These are phyloP conservation scores for Fusarium hainanense DNA, from an alignment of 2,329 filamentous ascomycete genomes.

Conservation along the genomic window DNA sequence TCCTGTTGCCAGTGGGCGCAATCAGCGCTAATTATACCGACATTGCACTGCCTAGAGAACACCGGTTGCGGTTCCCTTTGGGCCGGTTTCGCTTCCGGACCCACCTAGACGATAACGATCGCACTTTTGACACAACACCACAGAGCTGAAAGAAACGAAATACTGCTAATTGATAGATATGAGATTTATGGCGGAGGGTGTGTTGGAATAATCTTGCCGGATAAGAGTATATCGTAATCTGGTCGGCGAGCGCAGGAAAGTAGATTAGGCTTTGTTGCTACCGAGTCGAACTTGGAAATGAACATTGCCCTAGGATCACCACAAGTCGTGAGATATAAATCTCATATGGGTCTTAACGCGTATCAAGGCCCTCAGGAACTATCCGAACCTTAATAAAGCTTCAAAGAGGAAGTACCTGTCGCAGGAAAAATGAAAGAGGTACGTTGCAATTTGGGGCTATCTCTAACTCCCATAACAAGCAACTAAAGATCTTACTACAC, in stretches of 20 bases:
- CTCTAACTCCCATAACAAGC: not conserved
- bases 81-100: not conserved
- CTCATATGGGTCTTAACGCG: too few species aligned
- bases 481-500: not conserved
- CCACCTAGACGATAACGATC: not conserved
- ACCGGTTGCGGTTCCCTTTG: not conserved
- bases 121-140: not conserved
- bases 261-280: not conserved
- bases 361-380: too few species aligned
- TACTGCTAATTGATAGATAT: not conserved
- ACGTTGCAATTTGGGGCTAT: accelerated
- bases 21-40: not conserved
- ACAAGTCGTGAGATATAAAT: too few species aligned
- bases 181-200: too few species aligned
- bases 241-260: accelerated
- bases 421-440: not conserved
- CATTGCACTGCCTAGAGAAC: not conserved
- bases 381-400: not conserved
- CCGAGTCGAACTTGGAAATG: not conserved
- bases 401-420: not conserved
- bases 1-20: not conserved
- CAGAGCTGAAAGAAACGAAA: not conserved
- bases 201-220: too few species aligned
- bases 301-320: not conserved
- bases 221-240: too few species aligned